Percentiles rank a stretch among this genome's conserved stretches.
These are phyloP conservation scores for Apiotrichum gamsii DNA, from an alignment of 1,284 basidiomycete genomes.

Conservation along the genomic window DNA sequence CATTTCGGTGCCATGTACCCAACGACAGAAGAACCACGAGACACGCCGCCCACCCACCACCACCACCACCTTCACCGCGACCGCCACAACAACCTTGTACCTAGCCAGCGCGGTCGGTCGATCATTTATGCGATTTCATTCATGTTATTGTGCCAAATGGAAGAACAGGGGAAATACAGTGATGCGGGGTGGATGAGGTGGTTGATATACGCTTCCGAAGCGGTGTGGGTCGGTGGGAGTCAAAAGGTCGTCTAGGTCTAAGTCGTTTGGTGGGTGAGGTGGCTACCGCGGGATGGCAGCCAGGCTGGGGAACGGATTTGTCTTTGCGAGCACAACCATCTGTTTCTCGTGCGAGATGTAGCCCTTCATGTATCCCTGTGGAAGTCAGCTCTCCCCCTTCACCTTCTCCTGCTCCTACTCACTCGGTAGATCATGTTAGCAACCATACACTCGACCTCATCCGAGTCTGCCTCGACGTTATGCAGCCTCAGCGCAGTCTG, in stretches of 20 bases:
- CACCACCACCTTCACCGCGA: too few relatives aligned
- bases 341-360: conserved; percentile 94
- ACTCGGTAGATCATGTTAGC: conserved; percentile 87
- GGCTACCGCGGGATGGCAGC: conserved; percentile 24
- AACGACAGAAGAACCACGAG: too few relatives aligned
- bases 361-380: conserved; percentile 73
- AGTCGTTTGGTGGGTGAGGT: too few relatives aligned
- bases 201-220: too few relatives aligned
- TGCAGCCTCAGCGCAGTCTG: conserved; percentile 63
- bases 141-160: too few relatives aligned
- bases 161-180: background rate
- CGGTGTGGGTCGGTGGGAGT: too few relatives aligned
- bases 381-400: background rate
- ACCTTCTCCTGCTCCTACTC: conserved; percentile 13
- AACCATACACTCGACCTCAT: conserved; percentile 88
- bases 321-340: conserved; percentile 79
- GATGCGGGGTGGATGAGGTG: background rate
- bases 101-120: too few relatives aligned
- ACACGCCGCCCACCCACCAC: too few relatives aligned
- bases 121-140: too few relatives aligned
- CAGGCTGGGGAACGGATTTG: conserved; percentile 70
- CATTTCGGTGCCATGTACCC: too few relatives aligned
- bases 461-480: conserved; percentile 53
- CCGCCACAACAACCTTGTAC: too few relatives aligned
- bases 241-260: too few relatives aligned